These are phyloP conservation scores for Ophiostoma australiae DNA, from an alignment of 2,329 filamentous ascomycete species.

Conservation along the genomic window DNA sequence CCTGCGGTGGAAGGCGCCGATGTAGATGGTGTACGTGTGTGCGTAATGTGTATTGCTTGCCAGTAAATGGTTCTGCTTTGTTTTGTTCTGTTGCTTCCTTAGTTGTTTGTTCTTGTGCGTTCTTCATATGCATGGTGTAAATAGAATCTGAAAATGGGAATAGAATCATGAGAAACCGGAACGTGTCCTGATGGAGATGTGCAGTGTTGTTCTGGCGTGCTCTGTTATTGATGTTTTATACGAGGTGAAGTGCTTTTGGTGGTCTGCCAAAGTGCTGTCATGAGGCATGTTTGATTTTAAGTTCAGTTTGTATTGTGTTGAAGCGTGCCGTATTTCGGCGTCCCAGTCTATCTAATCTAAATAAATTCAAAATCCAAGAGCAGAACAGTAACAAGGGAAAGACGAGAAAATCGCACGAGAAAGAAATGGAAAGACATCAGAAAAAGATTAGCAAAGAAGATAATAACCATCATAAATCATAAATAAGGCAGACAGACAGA, in stretches of 20 bases:
- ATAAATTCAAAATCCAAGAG: background rate
- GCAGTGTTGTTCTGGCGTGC: no score
- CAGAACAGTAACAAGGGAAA: background rate
- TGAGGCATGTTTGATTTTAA: background rate
- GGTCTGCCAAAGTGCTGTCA: background rate
- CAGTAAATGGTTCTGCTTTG: background rate
- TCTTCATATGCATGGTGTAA: background rate
- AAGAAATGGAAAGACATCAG: background rate
- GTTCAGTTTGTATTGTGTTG: background rate
- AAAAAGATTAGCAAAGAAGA: background rate
- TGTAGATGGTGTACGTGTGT: background rate
- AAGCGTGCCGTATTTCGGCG: background rate
- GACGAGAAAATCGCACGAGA: background rate
- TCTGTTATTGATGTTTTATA: background rate
- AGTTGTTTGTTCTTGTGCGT: background rate
- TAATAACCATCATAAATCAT: constrained; percentile 4
- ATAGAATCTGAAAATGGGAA: background rate
- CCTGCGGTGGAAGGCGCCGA: constrained; percentile 51
- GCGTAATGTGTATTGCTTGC: background rate
- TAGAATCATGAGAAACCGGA: background rate
- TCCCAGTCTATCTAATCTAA: background rate
- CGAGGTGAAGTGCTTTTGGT: background rate
- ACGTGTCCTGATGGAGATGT: background rate
- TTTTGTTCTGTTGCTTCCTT: background rate
- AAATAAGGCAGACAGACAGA: background rate